Conservation (phyloP, 495 filamentous ascomycete genomes). For the Daldinia decipiens region DNA sequence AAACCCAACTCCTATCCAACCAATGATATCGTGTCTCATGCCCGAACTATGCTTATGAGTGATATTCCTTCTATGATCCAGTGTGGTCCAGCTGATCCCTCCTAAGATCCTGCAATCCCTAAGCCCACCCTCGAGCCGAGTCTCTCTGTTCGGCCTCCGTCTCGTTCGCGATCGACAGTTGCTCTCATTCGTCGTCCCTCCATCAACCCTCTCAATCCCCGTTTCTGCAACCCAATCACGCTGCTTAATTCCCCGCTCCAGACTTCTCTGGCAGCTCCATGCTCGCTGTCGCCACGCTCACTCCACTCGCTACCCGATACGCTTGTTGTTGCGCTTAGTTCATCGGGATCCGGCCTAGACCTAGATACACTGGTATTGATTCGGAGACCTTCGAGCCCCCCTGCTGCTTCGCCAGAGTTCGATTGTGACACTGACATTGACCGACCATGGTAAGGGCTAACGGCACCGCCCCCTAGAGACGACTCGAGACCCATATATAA, state of each 20-base stretch:
- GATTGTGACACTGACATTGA: constrained; percentile 43
- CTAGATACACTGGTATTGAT: constrained; percentile 55
- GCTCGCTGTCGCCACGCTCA: constrained; percentile 54
- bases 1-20: constrained; percentile 28
- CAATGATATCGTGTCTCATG: constrained; percentile 29
- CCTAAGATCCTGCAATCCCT: constrained; percentile 48
- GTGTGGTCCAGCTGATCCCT: constrained; percentile 12
- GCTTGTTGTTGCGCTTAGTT: constrained; percentile 61
- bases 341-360: constrained; percentile 54
- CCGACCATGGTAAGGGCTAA: constrained; percentile 28
- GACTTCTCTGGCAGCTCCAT: constrained; percentile 62
- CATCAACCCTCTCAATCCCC: constrained; percentile 92
- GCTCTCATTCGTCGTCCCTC: constrained; percentile 87
- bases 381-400: constrained; percentile 46
- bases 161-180: constrained; percentile 49
- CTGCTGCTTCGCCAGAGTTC: constrained; percentile 32
- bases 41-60: constrained; percentile 24
- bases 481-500: constrained; percentile 49
- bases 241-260: constrained; percentile 89
- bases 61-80: constrained; percentile 1
- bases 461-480: constrained; percentile 25
- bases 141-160: constrained; percentile 39
- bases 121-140: constrained; percentile 46
- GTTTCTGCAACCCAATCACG: constrained; percentile 96
- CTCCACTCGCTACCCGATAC: constrained; percentile 61